phyloP scores from a whole-genome alignment of 306 rosid species.

The Luffa acutangula region DNA sequence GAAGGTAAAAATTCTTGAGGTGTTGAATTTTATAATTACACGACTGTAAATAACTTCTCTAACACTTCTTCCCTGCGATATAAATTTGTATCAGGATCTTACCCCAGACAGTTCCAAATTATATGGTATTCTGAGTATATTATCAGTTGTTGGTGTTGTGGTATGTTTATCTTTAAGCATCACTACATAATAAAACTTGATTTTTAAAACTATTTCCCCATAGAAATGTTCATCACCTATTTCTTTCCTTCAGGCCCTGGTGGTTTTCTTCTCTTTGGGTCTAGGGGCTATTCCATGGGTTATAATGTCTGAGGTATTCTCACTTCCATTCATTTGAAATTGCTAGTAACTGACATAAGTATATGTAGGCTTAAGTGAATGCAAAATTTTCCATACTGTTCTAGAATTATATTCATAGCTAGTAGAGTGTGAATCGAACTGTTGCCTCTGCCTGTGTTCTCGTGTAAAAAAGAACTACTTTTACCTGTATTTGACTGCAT shows the following conservation, averaged over 20 bases:
- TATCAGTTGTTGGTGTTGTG: constrained; percentile 67
- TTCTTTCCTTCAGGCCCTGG: constrained; percentile 32
- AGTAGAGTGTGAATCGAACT: background rate
- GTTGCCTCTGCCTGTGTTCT: background rate
- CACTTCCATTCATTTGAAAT: background rate
- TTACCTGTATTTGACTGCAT: background rate
- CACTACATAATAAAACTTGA: background rate
- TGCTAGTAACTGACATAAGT: background rate
- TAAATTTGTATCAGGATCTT: constrained; percentile 23
- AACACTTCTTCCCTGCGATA: background rate
- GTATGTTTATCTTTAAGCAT: constrained; percentile 22
- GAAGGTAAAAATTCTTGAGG: constrained; percentile 30
- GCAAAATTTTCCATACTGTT: background rate
- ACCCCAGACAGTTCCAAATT: constrained; percentile 30
- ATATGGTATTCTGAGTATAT: constrained; percentile 31
- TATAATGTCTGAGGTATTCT: constrained; percentile 79
- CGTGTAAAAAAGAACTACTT: background rate
- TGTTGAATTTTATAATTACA: background rate
- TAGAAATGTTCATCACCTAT: background rate
- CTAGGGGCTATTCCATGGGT: constrained; percentile 89
- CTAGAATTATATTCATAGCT: background rate
- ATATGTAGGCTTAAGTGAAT: background rate
- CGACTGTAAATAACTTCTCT: background rate
- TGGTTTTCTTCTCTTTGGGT: constrained; percentile 59
- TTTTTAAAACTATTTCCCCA: background rate